phyloP scores from a whole-genome alignment of 495 filamentous ascomycete genomes.

The Chaetomium cochliodes region DNA sequence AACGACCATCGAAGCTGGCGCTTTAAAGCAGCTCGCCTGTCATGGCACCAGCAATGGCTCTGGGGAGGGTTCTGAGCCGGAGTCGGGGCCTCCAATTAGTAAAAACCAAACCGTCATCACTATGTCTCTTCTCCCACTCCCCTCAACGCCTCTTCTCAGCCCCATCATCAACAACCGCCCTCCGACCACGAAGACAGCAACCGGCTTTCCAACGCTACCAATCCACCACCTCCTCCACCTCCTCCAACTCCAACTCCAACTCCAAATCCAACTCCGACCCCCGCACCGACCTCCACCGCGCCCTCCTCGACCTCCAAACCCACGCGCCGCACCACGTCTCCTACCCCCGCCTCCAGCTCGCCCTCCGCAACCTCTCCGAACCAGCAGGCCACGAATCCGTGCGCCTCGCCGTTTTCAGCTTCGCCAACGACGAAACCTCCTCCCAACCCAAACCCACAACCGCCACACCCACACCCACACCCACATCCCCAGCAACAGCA shows the following conservation, averaged over 20 bases:
- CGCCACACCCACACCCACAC: no score
- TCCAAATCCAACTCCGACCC: slow-evolving; percentile 54
- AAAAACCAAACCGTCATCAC: slow-evolving; percentile 24
- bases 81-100: slow-evolving; percentile 8
- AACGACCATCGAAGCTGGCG: not conserved
- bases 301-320: slow-evolving; percentile 60
- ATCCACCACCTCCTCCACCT: slow-evolving; percentile 25
- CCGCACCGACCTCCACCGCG: slow-evolving; percentile 57
- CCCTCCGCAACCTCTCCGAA: slow-evolving; percentile 71
- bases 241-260: slow-evolving; percentile 32
- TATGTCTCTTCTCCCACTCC: slow-evolving; percentile 46
- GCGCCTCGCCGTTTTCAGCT: slow-evolving; percentile 62
- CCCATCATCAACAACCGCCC: not conserved
- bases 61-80: slow-evolving; percentile 31
- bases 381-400: slow-evolving; percentile 59
- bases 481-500: slow-evolving; percentile 2
- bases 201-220: slow-evolving; percentile 18
- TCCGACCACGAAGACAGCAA: slow-evolving; percentile 7
- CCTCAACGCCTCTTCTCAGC: slow-evolving; percentile 15
- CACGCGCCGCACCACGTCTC: slow-evolving; percentile 65
- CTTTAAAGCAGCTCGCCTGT: slow-evolving; percentile 5
- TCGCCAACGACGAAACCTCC: slow-evolving; percentile 22
- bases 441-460: not conserved
- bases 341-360: slow-evolving; percentile 74
- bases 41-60: slow-evolving; percentile 40